Evolutionary conservation across 108 stramenopile species (phyloP), one percentile per base, ranked within the genome.

Genomic region (Conticribra guillardii): DNA sequence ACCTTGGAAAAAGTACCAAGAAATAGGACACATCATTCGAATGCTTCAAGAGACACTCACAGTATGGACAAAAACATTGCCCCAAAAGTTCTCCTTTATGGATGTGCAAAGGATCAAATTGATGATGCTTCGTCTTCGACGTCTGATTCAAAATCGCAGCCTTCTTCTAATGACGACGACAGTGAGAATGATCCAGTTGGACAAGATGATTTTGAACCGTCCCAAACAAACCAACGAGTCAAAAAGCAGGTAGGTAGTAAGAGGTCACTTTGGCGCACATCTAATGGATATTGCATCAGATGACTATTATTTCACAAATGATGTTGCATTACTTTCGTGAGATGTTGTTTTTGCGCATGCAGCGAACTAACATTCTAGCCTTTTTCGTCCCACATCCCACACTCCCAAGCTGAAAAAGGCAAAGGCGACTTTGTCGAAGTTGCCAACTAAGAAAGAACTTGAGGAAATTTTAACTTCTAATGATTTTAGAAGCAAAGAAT

Each of bases 71-170:
- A 17, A 21, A 37, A 41, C 29, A 64, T 64, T 26, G 37, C 54
- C 27, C 75, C 75, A 30, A 76, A 76, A 47, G 62, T 76, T 14
- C 75, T 76, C 47, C 46, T 45, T 18, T 76, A 76, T 54, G 55
- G 52, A 26, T 41, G 34, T 2, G 48, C 19, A 26, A 8, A 26
- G 0, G 8, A 37, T 29, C 3, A 18, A 58, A 0, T 2, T 48
- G 2, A 33, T 9, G 2, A 57, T 57, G 29, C 26, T 32, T 30
- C 30, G 8, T 30, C 56, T 3, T 30, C 26, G 1, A 30, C 56
- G 30, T 27, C 56, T 8, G 56, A 45, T 28, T 60, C 51, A 19
- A 14, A 52, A 28, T 49, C 66, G 15, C 51, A 67, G 2, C 69
- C 61, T 4, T 62, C 63, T 32, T 62, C 55, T 14, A 54, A 65